Base-by-base conservation (phyloP, 75 land plant genomes). In the Selaginella moellendorffii region DNA sequence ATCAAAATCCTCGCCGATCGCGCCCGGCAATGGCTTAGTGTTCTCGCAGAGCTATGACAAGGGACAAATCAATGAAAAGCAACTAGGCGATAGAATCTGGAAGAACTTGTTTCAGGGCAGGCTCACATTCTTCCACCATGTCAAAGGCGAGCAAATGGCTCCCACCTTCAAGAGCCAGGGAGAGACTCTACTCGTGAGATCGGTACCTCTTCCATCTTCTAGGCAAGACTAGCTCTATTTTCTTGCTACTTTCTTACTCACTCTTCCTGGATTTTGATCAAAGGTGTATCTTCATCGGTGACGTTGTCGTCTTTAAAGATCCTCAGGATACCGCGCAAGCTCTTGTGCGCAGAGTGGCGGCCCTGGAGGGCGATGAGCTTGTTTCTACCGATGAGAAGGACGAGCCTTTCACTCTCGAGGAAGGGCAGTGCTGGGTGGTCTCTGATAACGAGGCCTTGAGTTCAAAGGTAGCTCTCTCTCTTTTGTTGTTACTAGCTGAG, bases 331-430 rank as follows among this genome's bases (percentile, higher is more conserved):
- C 81, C 23, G 76, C 78, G 8, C 65, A 80, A 23, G 78, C 78
- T 59, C 65, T 83, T 28, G 85, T 93, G 23, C 81, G 98, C 60
- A 81, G 98, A 63, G 75, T 93, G 61, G 82, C 90, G 68, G 98
- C 98, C n/a, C 52, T 85, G 68, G 96, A 88, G 79, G 98, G 98
- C 1, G 83, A 83, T 77, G 92, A 88, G 67, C 85, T 93, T 95
- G 78, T 73, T 9, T 93, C 98, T 29, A 80, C 78, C 0, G 83
- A 85, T 77, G 82, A 77, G 31, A 79, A 83, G 27, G 98, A 88
- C 22, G 72, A 79, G 68, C 85, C 96, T 8, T 93, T 93, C 70
- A 62, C 72, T 25, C 78, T 93, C 19, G 85, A 80, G 2, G 69
- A 80, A 71, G 87, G 85, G 67, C 70, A 83, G 54, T 93, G 98